phyloP scores from a whole-genome alignment of 2,329 filamentous ascomycete genomes.

The Colletotrichum sp. region DNA sequence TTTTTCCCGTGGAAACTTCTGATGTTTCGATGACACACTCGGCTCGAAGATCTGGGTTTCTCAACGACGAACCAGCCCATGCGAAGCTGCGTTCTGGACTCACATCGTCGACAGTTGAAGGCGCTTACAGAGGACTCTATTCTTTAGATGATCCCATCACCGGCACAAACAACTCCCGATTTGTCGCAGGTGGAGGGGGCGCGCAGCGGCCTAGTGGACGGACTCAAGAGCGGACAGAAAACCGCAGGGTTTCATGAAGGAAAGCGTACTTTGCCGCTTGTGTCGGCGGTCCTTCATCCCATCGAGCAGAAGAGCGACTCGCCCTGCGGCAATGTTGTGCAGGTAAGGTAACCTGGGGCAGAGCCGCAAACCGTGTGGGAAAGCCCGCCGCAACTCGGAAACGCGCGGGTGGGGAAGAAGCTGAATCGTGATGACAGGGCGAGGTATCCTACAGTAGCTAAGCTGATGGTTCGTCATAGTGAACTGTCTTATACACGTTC shows the following conservation, averaged over 20 bases:
- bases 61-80: background rate
- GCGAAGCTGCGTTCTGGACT: background rate
- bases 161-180: background rate
- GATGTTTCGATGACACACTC: background rate
- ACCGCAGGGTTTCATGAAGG: background rate
- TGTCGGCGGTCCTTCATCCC: background rate
- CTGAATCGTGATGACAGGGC: background rate
- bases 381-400: background rate
- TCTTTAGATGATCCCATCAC: background rate
- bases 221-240: background rate
- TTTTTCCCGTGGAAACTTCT: background rate
- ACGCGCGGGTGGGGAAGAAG: background rate
- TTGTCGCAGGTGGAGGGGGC: background rate
- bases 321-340: background rate
- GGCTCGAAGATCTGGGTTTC: background rate
- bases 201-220: background rate
- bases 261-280: background rate
- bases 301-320: background rate
- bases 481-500: background rate
- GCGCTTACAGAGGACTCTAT: background rate
- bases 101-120: background rate
- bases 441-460: background rate
- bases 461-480: background rate
- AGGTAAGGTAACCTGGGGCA: background rate
- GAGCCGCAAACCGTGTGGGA: background rate